phyloP scores from a whole-genome alignment of 192 early-diverging fungal species.

The Podila epicladia region DNA sequence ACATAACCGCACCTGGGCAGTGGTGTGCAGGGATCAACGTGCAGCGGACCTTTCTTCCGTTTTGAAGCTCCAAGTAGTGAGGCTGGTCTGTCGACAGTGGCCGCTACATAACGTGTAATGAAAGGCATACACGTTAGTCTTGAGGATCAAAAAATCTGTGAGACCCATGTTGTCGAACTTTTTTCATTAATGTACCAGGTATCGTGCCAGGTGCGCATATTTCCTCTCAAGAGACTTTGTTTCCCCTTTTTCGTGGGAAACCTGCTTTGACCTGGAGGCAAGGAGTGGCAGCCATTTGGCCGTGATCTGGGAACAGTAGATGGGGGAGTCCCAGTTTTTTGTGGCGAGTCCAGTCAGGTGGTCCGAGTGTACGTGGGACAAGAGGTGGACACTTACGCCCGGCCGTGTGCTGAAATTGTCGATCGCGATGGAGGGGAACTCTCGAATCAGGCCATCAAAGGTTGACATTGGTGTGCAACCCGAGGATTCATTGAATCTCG shows the following conservation, averaged over 20 bases:
- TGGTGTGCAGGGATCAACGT: constrained; percentile 60
- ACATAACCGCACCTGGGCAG: constrained; percentile 64
- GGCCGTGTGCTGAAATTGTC: constrained; percentile 47
- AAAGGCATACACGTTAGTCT: constrained; percentile 4
- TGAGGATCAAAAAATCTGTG: constrained; percentile 1
- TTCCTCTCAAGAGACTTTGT: constrained; percentile 7
- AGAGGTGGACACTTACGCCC: constrained; percentile 41
- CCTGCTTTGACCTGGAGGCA: constrained; percentile 19
- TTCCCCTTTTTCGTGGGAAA: constrained; percentile 17
- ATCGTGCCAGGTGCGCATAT: constrained; percentile 25
- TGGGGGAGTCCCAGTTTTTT: constrained; percentile 38
- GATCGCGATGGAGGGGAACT: constrained; percentile 59
- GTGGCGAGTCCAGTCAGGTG: constrained; percentile 52
- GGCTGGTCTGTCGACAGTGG: constrained; percentile 21
- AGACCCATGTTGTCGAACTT: background rate
- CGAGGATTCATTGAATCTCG: background rate
- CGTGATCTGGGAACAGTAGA: constrained; percentile 62
- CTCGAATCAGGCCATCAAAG: constrained; percentile 62
- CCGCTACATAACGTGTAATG: background rate
- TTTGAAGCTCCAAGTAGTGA: constrained; percentile 43
- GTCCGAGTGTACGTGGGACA: constrained; percentile 60
- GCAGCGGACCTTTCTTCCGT: constrained; percentile 39
- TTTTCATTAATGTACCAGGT: constrained; percentile 5
- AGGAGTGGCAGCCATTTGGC: constrained; percentile 52
- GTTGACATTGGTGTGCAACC: constrained; percentile 47